Conservation (phyloP, 192 early-diverging fungal species). For the Coemansia sp. region DNA sequence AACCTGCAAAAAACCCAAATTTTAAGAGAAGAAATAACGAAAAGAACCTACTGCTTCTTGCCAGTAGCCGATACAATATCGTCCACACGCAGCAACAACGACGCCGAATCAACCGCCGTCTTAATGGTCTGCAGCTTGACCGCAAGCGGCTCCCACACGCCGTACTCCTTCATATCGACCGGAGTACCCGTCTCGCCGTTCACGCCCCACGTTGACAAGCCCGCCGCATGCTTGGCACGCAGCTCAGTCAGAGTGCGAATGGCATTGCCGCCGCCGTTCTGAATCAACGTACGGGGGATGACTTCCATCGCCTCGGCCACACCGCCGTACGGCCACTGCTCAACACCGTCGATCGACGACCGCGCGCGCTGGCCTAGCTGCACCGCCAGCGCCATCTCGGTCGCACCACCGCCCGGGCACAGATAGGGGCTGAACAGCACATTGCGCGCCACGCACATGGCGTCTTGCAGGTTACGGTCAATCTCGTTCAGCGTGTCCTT, state of each 20-base stretch:
- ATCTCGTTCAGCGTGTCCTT: constrained; percentile 98
- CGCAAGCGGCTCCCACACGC: constrained; percentile 98
- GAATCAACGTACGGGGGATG: constrained; percentile 96
- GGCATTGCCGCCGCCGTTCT: constrained; percentile 99
- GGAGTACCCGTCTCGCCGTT: constrained; percentile 89
- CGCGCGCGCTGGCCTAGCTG: constrained; percentile 86
- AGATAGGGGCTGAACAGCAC: constrained; percentile 94
- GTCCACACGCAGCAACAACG: constrained; percentile 82
- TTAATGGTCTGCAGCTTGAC: constrained; percentile 99
- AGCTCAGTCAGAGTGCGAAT: constrained; percentile 93
- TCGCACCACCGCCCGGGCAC: constrained; percentile 95
- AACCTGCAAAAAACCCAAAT: too few species aligned
- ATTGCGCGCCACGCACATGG: constrained; percentile 98
- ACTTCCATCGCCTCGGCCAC: constrained; percentile 96
- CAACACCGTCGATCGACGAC: constrained; percentile 75
- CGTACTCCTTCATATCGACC: constrained; percentile 96
- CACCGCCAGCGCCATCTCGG: constrained; percentile 96
- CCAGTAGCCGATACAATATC: constrained; percentile 86
- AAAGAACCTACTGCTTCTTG: constrained; percentile 22
- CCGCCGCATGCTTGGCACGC: constrained; percentile 90
- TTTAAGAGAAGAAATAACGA: neutral
- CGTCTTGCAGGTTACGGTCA: constrained; percentile 98
- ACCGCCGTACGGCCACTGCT: constrained; percentile 96
- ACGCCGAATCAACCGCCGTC: constrained; percentile 96
- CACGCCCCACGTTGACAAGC: constrained; percentile 88